These are phyloP conservation scores for Ceratocystiopsis brevicomis DNA, from an alignment of 2,329 filamentous ascomycete genomes.

Conservation along the genomic window DNA sequence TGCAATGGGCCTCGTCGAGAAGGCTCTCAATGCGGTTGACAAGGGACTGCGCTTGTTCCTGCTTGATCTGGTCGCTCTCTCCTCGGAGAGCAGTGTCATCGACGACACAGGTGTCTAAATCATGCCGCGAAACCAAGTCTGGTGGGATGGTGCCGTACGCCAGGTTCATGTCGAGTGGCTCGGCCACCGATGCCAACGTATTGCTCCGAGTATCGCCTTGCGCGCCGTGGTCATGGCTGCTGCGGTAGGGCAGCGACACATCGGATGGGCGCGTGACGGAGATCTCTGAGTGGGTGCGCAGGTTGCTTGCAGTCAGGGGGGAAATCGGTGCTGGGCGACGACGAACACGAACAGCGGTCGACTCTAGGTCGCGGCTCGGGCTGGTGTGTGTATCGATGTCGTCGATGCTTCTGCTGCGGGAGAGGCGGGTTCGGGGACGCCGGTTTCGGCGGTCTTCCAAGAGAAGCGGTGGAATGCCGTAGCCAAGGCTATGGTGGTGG, in stretches of 20 bases:
- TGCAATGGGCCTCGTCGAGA: slow-evolving; percentile 71
- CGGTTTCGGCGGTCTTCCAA: slow-evolving; percentile 10
- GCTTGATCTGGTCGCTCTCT: slow-evolving; percentile 34
- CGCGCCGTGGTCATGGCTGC: slow-evolving; percentile 6
- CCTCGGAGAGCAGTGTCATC: slow-evolving; percentile 7
- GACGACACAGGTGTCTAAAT: slow-evolving; percentile 21
- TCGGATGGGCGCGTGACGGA: slow-evolving; percentile 28
- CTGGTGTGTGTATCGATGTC: slow-evolving; percentile 8
- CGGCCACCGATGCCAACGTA: slow-evolving; percentile 23
- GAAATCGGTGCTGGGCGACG: slow-evolving; percentile 9
- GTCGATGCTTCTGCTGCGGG: slow-evolving; percentile 8
- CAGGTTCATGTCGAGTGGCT: slow-evolving; percentile 60
- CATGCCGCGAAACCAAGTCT: slow-evolving; percentile 34
- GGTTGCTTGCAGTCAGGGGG: slow-evolving; percentile 33
- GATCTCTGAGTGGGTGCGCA: slow-evolving; percentile 33
- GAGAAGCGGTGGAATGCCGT: slow-evolving; percentile 7
- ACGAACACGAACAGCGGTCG: slow-evolving; percentile 11
- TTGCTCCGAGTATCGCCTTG: slow-evolving; percentile 6
- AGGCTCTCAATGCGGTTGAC: slow-evolving; percentile 58
- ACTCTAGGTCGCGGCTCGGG: slow-evolving; percentile 10
- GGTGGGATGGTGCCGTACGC: slow-evolving; percentile 74
- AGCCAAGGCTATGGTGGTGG: slow-evolving; percentile 3
- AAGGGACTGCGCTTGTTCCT: slow-evolving; percentile 29
- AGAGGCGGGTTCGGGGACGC: slow-evolving; percentile 8
- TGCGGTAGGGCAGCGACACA: slow-evolving; percentile 7